phyloP scores from a whole-genome alignment of 2,329 filamentous ascomycete genomes.

The Exserohilum turcica region DNA sequence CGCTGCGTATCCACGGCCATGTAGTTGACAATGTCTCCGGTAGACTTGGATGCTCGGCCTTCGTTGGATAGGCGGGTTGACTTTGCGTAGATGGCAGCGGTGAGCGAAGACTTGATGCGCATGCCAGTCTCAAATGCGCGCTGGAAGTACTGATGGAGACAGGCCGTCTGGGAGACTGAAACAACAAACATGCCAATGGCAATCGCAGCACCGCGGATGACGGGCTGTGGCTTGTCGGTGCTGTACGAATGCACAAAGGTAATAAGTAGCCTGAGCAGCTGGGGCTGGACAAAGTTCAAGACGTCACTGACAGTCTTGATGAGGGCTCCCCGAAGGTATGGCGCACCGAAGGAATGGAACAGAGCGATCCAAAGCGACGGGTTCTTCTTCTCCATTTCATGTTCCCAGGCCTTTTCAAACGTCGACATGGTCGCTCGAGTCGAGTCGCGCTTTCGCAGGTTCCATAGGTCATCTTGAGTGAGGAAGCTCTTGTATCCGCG shows the following conservation, averaged over 20 bases:
- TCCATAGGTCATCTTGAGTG: slow-evolving; percentile 96
- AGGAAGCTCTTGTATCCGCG: slow-evolving; percentile 89
- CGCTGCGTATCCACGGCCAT: slow-evolving; percentile 99
- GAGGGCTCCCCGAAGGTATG: slow-evolving; percentile 78
- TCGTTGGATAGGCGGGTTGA: slow-evolving; percentile 90
- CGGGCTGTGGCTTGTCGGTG: slow-evolving; percentile 69
- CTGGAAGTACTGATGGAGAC: slow-evolving; percentile 97
- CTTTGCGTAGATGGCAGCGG: slow-evolving; percentile 91
- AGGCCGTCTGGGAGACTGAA: slow-evolving; percentile 83
- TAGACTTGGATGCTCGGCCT: slow-evolving; percentile 84
- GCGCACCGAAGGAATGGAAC: slow-evolving; percentile 81
- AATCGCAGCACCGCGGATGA: slow-evolving; percentile 84
- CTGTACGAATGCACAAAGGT: slow-evolving; percentile 80
- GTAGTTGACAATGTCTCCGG: slow-evolving; percentile 98
- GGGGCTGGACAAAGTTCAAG: slow-evolving; percentile 87
- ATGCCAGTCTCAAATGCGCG: slow-evolving; percentile 93
- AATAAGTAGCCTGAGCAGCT: slow-evolving; percentile 84
- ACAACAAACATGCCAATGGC: slow-evolving; percentile 90
- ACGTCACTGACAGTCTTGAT: slow-evolving; percentile 91
- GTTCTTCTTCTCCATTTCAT: slow-evolving; percentile 71
- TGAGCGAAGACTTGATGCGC: slow-evolving; percentile 90
- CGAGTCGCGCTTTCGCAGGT: slow-evolving; percentile 77
- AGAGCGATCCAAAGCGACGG: slow-evolving; percentile 88
- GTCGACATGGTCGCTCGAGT: slow-evolving; percentile 72
- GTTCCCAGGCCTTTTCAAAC: slow-evolving; percentile 77